A percentile compares a stretch with the other conserved stretches of the same genome.
Conservation (phyloP, 495 filamentous ascomycete species). For the Platismatia glauca region DNA sequence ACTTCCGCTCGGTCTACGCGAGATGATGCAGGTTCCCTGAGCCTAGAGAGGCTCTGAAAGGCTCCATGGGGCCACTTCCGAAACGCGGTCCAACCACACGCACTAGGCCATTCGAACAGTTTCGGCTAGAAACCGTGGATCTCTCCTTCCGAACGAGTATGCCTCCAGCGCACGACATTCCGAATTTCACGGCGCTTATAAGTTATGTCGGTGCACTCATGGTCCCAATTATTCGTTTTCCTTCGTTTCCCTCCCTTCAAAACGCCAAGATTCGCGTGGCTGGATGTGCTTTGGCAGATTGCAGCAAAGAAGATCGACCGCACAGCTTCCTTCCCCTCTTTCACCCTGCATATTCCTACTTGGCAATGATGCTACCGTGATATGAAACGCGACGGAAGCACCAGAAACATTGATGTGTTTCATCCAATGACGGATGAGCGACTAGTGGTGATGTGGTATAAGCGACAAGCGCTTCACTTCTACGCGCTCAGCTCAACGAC, state of each 20-base stretch:
- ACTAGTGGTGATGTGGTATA: neutral
- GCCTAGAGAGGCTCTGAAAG: neutral
- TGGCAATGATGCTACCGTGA: neutral
- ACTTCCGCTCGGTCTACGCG: neutral
- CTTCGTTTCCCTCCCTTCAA: neutral
- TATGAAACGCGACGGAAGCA: constrained; percentile 6
- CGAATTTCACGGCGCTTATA: neutral
- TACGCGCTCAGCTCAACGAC: constrained; percentile 1
- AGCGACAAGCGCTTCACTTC: neutral
- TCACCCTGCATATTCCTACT: neutral
- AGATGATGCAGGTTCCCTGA: neutral
- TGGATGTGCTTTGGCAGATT: neutral
- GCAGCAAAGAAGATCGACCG: neutral
- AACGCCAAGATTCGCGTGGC: neutral
- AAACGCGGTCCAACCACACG: constrained; percentile 3
- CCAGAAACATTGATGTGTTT: neutral
- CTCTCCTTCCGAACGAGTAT: neutral
- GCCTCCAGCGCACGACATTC: neutral
- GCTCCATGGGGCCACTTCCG: too few species aligned
- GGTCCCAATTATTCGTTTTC: neutral
- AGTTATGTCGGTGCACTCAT: neutral
- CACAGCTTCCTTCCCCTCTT: neutral
- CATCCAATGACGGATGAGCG: neutral
- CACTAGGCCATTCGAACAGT: neutral
- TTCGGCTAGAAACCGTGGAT: neutral